Percentiles rank a stretch among this genome's conserved stretches.
phyloP scores from a whole-genome alignment of 2,329 filamentous ascomycete genomes.

The Orbilia blumenaviensis region DNA sequence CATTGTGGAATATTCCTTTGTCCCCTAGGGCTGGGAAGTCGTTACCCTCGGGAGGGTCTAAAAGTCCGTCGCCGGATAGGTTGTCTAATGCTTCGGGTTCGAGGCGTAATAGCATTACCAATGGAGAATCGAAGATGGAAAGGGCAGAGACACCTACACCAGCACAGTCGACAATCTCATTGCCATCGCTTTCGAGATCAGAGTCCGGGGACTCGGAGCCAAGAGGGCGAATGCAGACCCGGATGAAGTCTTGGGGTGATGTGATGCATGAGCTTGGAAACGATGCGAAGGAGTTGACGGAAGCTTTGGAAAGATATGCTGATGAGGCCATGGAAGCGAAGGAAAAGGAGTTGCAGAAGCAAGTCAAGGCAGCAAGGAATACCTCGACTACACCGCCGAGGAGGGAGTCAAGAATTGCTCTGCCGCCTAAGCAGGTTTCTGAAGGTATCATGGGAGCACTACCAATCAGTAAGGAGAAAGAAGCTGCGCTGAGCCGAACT shows the following conservation, averaged over 20 bases:
- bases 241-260: slow-evolving; percentile 78
- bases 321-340: slow-evolving; percentile 67
- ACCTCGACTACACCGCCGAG: slow-evolving; percentile 32
- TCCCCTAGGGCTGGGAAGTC: slow-evolving; percentile 74
- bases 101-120: slow-evolving; percentile 62
- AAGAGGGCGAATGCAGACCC: slow-evolving; percentile 62
- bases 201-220: slow-evolving; percentile 37
- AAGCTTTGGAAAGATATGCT: slow-evolving; percentile 81
- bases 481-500: slow-evolving; percentile 81
- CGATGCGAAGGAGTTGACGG: slow-evolving; percentile 78
- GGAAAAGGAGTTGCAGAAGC: slow-evolving; percentile 65
- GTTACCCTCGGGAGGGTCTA: slow-evolving; percentile 65
- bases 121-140: slow-evolving; percentile 57
- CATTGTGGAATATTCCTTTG: slow-evolving; percentile 83
- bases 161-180: slow-evolving; percentile 56
- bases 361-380: slow-evolving; percentile 56
- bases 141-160: slow-evolving; percentile 64
- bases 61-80: slow-evolving; percentile 65
- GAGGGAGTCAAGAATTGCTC: slow-evolving; percentile 44
- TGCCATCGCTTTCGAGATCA: slow-evolving; percentile 34
- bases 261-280: slow-evolving; percentile 74
- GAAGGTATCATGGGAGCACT: slow-evolving; percentile 79
- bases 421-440: slow-evolving; percentile 68
- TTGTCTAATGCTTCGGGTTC: slow-evolving; percentile 64
- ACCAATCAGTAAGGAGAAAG: slow-evolving; percentile 85